Evolutionary conservation across 306 rosid genomes (phyloP).

Genomic region (Prunus mira): DNA sequence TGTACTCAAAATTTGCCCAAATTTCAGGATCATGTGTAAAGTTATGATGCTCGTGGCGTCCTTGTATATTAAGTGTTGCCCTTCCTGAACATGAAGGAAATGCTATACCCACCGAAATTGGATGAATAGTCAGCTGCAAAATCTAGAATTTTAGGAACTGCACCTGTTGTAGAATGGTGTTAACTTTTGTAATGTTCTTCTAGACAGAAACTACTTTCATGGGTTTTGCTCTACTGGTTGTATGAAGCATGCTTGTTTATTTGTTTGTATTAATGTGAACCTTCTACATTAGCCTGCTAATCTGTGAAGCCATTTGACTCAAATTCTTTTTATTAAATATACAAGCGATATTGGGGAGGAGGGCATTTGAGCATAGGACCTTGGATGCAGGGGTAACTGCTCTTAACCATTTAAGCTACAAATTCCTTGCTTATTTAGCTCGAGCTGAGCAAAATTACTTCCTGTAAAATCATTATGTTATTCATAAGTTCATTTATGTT

Average conservation of each 20-base stretch:
- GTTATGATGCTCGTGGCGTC: background rate
- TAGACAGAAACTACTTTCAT: background rate
- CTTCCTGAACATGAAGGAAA: background rate
- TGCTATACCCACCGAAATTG: background rate
- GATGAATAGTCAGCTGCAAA: background rate
- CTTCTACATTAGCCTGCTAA: background rate
- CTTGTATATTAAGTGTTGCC: background rate
- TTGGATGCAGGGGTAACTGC: accelerated
- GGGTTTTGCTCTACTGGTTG: background rate
- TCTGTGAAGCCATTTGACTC: background rate
- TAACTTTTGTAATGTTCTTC: background rate
- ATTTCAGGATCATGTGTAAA: conserved; percentile 4
- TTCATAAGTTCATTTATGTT: too few species aligned
- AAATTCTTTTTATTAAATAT: too few species aligned
- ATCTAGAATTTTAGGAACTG: background rate
- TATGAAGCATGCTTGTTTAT: background rate
- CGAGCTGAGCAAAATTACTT: too few species aligned
- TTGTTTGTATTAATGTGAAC: background rate
- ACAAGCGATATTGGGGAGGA: too few species aligned
- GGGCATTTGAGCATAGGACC: too few species aligned
- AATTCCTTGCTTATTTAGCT: too few species aligned
- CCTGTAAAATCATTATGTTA: too few species aligned
- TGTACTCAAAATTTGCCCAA: background rate
- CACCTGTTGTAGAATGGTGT: background rate
- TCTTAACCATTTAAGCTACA: too few species aligned